Evolutionary conservation across 768 basidiomycete species (phyloP), one percentile per base, ranked within the genome.

Genomic region (Leucosporidium scottii): DNA sequence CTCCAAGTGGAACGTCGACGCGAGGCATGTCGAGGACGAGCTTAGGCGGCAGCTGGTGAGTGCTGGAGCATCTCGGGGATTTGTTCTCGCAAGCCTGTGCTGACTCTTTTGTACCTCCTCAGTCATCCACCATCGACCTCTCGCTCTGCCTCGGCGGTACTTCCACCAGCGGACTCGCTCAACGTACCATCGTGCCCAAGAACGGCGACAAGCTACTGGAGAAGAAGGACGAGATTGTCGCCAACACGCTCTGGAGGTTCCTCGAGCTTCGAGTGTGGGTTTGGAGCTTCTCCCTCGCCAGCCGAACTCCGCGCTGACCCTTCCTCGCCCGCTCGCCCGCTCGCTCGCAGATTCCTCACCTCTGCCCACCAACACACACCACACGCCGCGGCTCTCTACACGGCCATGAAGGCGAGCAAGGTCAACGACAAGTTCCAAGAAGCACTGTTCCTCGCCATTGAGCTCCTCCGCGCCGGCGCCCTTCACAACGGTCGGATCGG

Each of bases 371-470:
- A 84, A 49, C 94, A 96, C 77, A 90, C 91, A 5, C 83, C 90
- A 44, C 81, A 96, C 74, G 93, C 93, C 51, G 85, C 91, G 65
- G 96, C 96, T 12, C 91, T 97, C 85, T 85, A 90, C 78, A 84
- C 83, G 31, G 91, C 91, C 21, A 82, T 93, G 76, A 84, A 85
- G 72, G 82, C 81, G 44, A 85, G 90, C 9, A 85, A 89, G 49
- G 79, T 97, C 74, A 96, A 93, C 78, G 96, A 99, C 82, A 96
- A 96, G 80, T 97, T 98, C 83, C 96, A 99, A 78, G 96, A 98
- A 78, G 85, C 96, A 3, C 81, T 98, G 1, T 98, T 92, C 78
- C 80, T 98, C 76, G 92, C 96, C 79, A 82, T 98, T 77, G 96
- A 99, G 79, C 84, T 99, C 28, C 87, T 94, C 71, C 84, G 93